These are phyloP conservation scores for Exophiala spinifera DNA, from an alignment of 2,329 filamentous ascomycete genomes.

Conservation along the genomic window DNA sequence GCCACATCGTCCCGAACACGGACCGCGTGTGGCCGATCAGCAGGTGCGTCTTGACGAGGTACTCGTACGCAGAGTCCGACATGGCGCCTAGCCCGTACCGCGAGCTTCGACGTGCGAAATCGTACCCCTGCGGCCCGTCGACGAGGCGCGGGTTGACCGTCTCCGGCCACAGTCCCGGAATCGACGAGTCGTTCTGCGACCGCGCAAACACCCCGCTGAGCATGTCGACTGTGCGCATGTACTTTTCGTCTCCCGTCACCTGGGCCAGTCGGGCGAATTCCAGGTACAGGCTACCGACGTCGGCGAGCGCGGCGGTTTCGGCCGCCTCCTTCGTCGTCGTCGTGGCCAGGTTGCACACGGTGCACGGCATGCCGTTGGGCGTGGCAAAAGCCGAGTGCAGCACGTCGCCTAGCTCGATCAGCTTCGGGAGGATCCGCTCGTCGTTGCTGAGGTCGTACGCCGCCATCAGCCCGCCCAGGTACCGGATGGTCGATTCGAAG, in stretches of 20 bases:
- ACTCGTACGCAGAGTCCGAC: constrained; percentile 56
- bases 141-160: constrained; percentile 21
- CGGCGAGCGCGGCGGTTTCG: constrained; percentile 7
- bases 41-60: constrained; percentile 50
- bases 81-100: constrained; percentile 14
- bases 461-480: constrained; percentile 52
- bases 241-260: constrained; percentile 37
- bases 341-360: constrained; percentile 8
- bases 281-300: constrained; percentile 18
- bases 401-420: constrained; percentile 53
- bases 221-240: constrained; percentile 36
- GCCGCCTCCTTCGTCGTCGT: neutral
- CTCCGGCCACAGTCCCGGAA: constrained; percentile 41
- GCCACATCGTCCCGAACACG: neutral
- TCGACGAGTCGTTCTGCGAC: constrained; percentile 28
- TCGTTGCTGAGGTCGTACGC: constrained; percentile 54
- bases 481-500: constrained; percentile 53
- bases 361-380: constrained; percentile 30
- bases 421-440: constrained; percentile 49
- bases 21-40: constrained; percentile 1
- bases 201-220: constrained; percentile 34
- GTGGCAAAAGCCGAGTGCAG: constrained; percentile 47
- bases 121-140: neutral
- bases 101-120: neutral
- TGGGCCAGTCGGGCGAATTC: constrained; percentile 30